A percentile compares a stretch with the other conserved stretches of the same genome.
Conservation (phyloP, 225 moss, liverwort and hornwort genomes). For the Bryoerythrophyllum caledonicum region DNA sequence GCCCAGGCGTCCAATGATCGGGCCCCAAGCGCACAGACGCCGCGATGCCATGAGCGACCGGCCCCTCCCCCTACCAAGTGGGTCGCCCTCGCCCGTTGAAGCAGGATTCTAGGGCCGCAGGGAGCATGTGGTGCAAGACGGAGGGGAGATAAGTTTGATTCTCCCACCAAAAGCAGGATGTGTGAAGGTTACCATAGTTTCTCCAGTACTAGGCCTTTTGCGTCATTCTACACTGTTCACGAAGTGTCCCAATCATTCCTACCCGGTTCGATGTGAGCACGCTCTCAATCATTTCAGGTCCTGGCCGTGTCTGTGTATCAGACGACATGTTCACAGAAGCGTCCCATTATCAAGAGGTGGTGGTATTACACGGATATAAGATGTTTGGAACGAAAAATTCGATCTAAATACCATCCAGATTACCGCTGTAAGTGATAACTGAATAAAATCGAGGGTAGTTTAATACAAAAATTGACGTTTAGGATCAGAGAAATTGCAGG, state of each 20-base stretch:
- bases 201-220: too few relatives aligned
- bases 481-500: too few relatives aligned
- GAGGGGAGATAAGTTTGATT: not conserved
- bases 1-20: conserved; percentile 27
- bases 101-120: not conserved
- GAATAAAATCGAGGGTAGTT: too few relatives aligned
- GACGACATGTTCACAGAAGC: too few relatives aligned
- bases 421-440: too few relatives aligned
- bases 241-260: not conserved
- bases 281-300: not conserved
- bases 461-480: too few relatives aligned
- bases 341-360: too few relatives aligned
- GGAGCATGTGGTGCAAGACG: not conserved
- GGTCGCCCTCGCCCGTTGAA: conserved; percentile 2
- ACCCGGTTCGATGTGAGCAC: not conserved
- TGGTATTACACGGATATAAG: too few relatives aligned
- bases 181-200: not conserved
- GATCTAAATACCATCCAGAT: too few relatives aligned
- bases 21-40: not conserved
- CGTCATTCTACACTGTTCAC: not conserved
- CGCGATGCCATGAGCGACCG: conserved; percentile 3
- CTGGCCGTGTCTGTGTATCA: not conserved
- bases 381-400: too few relatives aligned
- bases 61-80: conserved; percentile 34
- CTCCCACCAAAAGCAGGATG: not conserved